These are phyloP conservation scores for Paramecium bursaria DNA, from an alignment of 73 alveolate genomes.

Conservation along the genomic window DNA sequence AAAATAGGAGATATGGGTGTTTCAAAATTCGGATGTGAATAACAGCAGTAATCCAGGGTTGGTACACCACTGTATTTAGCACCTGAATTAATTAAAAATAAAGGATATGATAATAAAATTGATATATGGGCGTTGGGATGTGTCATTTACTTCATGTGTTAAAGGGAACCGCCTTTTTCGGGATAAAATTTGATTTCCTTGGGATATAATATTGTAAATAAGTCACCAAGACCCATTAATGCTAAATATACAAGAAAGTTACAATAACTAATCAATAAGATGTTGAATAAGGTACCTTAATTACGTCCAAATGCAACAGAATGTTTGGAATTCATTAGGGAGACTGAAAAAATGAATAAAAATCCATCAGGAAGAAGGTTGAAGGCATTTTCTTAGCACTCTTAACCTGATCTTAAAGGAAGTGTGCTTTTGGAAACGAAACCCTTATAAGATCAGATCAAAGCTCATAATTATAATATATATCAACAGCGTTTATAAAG, in stretches of 20 bases:
- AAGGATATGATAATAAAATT: slow-evolving; percentile 72
- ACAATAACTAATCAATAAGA: not conserved
- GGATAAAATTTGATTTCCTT: slow-evolving; percentile 27
- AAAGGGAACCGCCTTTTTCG: slow-evolving; percentile 93
- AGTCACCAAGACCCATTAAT: slow-evolving; percentile 36
- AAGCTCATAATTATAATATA: too few relatives aligned
- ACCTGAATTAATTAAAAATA: slow-evolving; percentile 61
- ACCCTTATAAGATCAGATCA: too few relatives aligned
- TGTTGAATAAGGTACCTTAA: slow-evolving; percentile 34
- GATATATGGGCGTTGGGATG: slow-evolving; percentile 99
- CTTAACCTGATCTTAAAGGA: too few relatives aligned
- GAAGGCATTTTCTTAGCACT: too few relatives aligned
- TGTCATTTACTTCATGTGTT: slow-evolving; percentile 88
- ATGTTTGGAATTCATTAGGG: not conserved
- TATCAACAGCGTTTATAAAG: too few relatives aligned
- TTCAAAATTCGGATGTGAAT: slow-evolving; percentile 27
- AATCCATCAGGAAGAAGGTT: too few relatives aligned
- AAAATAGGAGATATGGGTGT: slow-evolving; percentile 89
- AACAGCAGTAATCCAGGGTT: slow-evolving; percentile 32
- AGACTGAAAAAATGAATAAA: slow-evolving; percentile 1
- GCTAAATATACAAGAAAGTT: slow-evolving; percentile 33
- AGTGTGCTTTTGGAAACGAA: too few relatives aligned
- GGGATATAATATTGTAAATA: slow-evolving; percentile 41
- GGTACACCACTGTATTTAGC: slow-evolving; percentile 72
- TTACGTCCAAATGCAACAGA: slow-evolving; percentile 41